A percentile compares a stretch with the other conserved stretches of the same genome.
Conservation (phyloP, 805 yeast species). For the Candida mattraensis region DNA sequence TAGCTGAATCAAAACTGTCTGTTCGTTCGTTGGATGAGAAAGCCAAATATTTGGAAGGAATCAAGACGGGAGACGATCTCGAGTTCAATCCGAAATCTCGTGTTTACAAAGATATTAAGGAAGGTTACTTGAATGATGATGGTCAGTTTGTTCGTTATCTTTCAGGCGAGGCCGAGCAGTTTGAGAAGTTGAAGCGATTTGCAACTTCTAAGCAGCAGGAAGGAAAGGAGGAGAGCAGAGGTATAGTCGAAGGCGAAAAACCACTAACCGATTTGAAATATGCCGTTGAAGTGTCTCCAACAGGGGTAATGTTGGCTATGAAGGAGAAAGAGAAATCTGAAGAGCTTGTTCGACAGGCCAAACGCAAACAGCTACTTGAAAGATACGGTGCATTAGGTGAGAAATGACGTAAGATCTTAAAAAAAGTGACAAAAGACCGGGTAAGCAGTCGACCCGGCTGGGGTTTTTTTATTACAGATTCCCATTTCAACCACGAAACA, state of each 20-base stretch:
- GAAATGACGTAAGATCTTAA: neutral
- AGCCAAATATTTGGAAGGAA: slow-evolving; percentile 63
- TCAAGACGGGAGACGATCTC: slow-evolving; percentile 42
- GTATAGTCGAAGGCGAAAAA: slow-evolving; percentile 11
- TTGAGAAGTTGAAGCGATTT: slow-evolving; percentile 46
- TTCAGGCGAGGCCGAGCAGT: slow-evolving; percentile 57
- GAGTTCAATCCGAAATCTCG: slow-evolving; percentile 58
- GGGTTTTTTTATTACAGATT: no score
- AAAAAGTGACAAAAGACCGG: no score
- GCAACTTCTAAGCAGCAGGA: slow-evolving; percentile 34
- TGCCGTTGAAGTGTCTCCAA: slow-evolving; percentile 46
- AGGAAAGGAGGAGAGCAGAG: slow-evolving; percentile 18
- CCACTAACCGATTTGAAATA: slow-evolving; percentile 25
- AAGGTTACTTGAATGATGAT: slow-evolving; percentile 35
- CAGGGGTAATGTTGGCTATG: slow-evolving; percentile 40
- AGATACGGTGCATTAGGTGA: slow-evolving; percentile 37
- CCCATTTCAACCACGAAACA: neutral
- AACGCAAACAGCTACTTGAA: slow-evolving; percentile 34
- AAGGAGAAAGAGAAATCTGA: slow-evolving; percentile 35
- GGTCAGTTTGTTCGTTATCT: slow-evolving; percentile 54
- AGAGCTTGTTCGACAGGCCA: slow-evolving; percentile 27
- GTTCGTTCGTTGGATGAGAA: slow-evolving; percentile 72
- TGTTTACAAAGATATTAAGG: slow-evolving; percentile 32
- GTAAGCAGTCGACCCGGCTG: no score
- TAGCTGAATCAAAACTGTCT: slow-evolving; percentile 34